A percentile compares a stretch with the other conserved stretches of the same genome.
Conservation (phyloP, 202 grass and related monocot genomes). For the Sporobolus alterniflorus region DNA sequence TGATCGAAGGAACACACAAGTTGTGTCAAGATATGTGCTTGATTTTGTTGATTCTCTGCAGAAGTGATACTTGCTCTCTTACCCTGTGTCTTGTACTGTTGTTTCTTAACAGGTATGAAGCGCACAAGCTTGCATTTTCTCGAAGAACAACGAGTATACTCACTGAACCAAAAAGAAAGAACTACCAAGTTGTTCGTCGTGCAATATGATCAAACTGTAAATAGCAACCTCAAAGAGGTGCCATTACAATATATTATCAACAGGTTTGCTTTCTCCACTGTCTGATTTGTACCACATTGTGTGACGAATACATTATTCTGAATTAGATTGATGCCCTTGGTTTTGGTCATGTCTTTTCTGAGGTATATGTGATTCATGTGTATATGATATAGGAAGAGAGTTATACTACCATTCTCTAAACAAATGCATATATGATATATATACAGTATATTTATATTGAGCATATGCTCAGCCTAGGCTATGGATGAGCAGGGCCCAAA, state of each 20-base stretch:
- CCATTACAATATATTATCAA: conserved; percentile 49
- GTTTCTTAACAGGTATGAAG: conserved; percentile 49
- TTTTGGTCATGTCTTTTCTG: not conserved
- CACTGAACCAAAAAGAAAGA: conserved; percentile 55
- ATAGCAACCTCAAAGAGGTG: conserved; percentile 37
- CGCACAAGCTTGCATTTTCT: conserved; percentile 41
- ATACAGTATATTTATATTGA: no score
- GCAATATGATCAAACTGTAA: conserved; percentile 31
- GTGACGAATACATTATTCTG: not conserved
- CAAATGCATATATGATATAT: not conserved
- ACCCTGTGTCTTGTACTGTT: not conserved
- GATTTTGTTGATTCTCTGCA: not conserved
- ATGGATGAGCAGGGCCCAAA: no score
- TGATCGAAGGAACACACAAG: not conserved
- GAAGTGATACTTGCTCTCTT: not conserved
- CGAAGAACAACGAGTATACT: conserved; percentile 50
- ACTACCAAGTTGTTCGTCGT: conserved; percentile 56
- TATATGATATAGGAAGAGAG: not conserved
- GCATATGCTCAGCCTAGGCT: no score
- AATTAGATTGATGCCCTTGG: not conserved
- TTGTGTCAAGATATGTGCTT: not conserved
- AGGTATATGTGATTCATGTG: not conserved
- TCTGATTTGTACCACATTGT: conserved; percentile 1
- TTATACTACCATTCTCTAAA: not conserved
- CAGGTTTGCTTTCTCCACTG: conserved; percentile 47